Evolutionary conservation across 2,329 filamentous ascomycete genomes (phyloP), one percentile per base, ranked within the genome.

Genomic region (Dactylella cylindrospora): DNA sequence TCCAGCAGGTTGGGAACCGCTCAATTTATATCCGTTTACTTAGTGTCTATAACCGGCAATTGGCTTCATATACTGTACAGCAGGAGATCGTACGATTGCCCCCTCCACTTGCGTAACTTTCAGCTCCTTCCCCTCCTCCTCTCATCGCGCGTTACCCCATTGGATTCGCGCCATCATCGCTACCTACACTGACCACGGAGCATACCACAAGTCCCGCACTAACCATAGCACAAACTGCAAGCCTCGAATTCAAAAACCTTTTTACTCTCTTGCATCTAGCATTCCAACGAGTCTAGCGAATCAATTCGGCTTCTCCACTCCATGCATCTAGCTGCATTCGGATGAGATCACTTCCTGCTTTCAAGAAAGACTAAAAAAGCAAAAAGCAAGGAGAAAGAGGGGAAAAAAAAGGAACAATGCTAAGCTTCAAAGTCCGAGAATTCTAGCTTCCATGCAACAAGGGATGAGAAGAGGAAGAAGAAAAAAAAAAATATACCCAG

Each of bases 261-360:
- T n/a, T n/a, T 23, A 19, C 19, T n/a, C 36, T 23, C 23, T 40
- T 39, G 26, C 20, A 10, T 17, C 22, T 35, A 32, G 7, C 49
- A 52, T 52, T 54, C 31, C 36, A 45, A 23, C 39, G 41, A 45
- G 36, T 35, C 38, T 36, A 41, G 51, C 35, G 43, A 47, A 55
- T 55, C 51, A 46, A 44, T 7, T 31, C 15, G 7, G n/a, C 19
- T 32, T 45, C 17, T 28, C 28, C 17, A 23, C 41, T 15, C 36
- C 39, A 43, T 55, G 51, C 35, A 55, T 4, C 35, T 53, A 41
- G 57, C 57, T 62, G 43, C 49, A 62, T 62, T 35, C 43, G 57
- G 57, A 54, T 62, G 57, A 49, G 49, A 39, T 54, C 47, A 54
- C 45, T 39, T 43, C 29, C 31, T 33, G 20, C 5, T 22, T 13